Conservation (phyloP, 2,329 filamentous ascomycete species). For the Stenocarpella maydis region DNA sequence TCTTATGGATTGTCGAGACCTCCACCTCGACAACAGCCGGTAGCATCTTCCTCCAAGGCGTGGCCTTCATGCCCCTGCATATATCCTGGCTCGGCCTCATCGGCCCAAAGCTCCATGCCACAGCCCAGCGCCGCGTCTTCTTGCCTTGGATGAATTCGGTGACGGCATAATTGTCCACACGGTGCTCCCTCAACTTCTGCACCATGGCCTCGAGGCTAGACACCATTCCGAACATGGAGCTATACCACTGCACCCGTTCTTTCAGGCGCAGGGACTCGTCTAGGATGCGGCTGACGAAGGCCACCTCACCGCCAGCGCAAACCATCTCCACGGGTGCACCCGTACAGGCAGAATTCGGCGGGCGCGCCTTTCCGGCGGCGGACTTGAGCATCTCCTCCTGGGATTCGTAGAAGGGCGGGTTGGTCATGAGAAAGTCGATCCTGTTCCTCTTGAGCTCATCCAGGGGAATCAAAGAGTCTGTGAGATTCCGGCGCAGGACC, state of each 20-base stretch:
- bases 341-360: constrained; percentile 77
- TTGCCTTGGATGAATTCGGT: constrained; percentile 80
- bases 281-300: constrained; percentile 84
- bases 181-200: constrained; percentile 61
- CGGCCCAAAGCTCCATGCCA: constrained; percentile 85
- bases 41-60: constrained; percentile 52
- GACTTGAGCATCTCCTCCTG: constrained; percentile 71
- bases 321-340: constrained; percentile 89
- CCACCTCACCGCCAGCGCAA: constrained; percentile 75
- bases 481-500: constrained; percentile 62
- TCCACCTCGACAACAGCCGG: constrained; percentile 52
- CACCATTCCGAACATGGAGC: constrained; percentile 86
- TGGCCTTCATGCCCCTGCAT: constrained; percentile 54
- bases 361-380: constrained; percentile 70
- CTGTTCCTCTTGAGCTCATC: constrained; percentile 56
- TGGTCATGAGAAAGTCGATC: constrained; percentile 89
- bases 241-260: constrained; percentile 82
- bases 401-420: constrained; percentile 93
- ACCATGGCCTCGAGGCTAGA: constrained; percentile 72
- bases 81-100: constrained; percentile 65
- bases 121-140: constrained; percentile 84
- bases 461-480: constrained; percentile 70
- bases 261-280: constrained; percentile 45
- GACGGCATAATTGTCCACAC: constrained; percentile 81
- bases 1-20: constrained; percentile 55